Conservation (phyloP, 2,329 filamentous ascomycete species). For the Chrysoporthe cubensis region DNA sequence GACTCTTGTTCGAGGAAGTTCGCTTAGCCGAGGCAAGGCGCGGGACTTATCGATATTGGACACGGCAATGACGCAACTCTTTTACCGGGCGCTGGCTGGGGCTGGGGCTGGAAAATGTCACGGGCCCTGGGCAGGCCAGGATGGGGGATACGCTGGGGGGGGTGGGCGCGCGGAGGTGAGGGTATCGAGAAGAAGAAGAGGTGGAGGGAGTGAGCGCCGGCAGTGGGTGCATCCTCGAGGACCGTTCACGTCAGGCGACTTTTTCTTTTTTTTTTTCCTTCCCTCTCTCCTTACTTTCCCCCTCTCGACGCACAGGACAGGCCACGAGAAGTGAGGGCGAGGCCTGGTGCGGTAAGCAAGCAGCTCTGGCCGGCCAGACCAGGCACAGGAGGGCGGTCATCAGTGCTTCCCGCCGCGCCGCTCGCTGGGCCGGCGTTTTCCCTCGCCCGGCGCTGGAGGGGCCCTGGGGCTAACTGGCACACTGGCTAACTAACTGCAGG, state of each 20-base stretch:
- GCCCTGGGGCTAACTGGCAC: no score
- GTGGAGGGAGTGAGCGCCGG: no score
- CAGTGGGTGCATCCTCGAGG: neutral
- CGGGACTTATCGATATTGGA: constrained; percentile 28
- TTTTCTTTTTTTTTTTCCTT: no score
- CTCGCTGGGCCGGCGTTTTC: neutral
- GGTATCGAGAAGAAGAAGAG: neutral
- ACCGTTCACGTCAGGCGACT: no score
- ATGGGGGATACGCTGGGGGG: neutral
- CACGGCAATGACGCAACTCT: constrained; percentile 21
- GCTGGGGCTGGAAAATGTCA: constrained; percentile 6
- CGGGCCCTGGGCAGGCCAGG: neutral
- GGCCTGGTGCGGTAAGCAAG: neutral
- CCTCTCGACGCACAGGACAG: neutral
- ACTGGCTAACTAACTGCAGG: no score
- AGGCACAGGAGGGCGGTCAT: neutral
- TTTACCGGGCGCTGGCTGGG: no score
- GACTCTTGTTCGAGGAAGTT: constrained; percentile 16
- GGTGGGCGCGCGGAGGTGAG: neutral
- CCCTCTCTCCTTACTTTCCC: no score
- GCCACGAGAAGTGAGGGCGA: neutral
- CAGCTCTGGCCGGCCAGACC: neutral
- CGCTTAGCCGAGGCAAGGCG: constrained; percentile 28
- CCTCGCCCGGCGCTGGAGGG: neutral
- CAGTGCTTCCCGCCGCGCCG: neutral